Evolutionary conservation across 2,329 filamentous ascomycete species (phyloP), one percentile per base, ranked within the genome.

Genomic region (Magnaporthiopsis rhizophila): DNA sequence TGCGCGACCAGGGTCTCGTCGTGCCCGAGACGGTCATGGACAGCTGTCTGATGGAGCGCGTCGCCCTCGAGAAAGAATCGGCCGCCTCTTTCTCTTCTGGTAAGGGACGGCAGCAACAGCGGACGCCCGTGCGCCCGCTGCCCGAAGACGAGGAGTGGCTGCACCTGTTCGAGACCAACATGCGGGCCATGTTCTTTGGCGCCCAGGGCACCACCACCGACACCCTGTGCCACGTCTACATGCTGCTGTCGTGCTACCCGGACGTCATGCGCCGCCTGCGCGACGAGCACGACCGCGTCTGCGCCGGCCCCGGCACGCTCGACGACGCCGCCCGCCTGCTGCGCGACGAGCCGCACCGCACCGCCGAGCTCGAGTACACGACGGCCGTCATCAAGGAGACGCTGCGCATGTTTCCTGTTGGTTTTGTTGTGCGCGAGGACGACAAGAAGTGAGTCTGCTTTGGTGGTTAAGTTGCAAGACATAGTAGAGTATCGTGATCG

Each of bases 331-430:
- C 24, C n/a, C 26, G 34, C 58, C 36, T 64, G 32, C 38, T 61
- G 36, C 32, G 30, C 38, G n/a, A 56, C 11, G 34, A 57, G 38
- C 58, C 63, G 58, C 63, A 58, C 15, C 45, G 58, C 38, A 13
- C 30, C 21, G 26, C 24, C 38, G 58, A 64, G 58, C 38, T 58
- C n/a, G 75, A 77, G 0, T 86, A 84, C 69, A 84, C 82, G 3
- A 75, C 73, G 12, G 83, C 83, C 58, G 78, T 84, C 26, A 78
- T 85, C 66, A 83, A 84, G 68, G 85, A 87, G 71, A 75, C 78
- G 0, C 73, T 86, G 24, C 78, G 84, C 12, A 70, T 86, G 45
- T 83, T 81, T 67, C 83, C 83, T 0, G 78, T 83, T 0, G 82
- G 80, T 0, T 78, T 74, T 62, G 77, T 78, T 3, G 76, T 80